Percentiles rank a stretch among this genome's conserved stretches.
Evolutionary conservation across 495 filamentous ascomycete genomes (phyloP).

Genomic region (Clavariopsis aquatica): DNA sequence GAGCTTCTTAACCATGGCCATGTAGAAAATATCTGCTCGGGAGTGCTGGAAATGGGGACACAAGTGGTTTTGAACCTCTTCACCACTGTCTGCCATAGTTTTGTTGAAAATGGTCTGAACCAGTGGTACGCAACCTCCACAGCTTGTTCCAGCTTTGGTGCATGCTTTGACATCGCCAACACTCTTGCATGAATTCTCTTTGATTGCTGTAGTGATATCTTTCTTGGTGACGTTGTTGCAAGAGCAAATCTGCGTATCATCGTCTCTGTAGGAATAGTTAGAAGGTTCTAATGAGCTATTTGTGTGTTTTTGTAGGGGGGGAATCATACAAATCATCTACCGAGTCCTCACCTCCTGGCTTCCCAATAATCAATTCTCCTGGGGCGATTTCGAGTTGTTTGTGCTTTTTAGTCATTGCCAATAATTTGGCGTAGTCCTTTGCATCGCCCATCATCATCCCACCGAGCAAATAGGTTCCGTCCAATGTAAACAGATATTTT

Average conservation of each 20-base stretch:
- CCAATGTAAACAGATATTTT: conserved; percentile 88
- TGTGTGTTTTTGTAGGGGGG: background rate
- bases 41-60: conserved; percentile 86
- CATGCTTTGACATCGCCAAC: conserved; percentile 86
- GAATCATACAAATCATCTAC: conserved; percentile 61
- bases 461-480: conserved; percentile 90
- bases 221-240: conserved; percentile 95
- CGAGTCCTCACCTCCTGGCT: conserved; percentile 71
- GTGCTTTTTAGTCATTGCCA: conserved; percentile 83
- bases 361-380: conserved; percentile 81
- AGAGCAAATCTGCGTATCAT: conserved; percentile 88
- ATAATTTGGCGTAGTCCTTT: conserved; percentile 86
- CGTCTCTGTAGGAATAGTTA: conserved; percentile 53
- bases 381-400: conserved; percentile 81
- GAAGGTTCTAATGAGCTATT: background rate
- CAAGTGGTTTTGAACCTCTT: conserved; percentile 80
- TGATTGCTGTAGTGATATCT: conserved; percentile 71
- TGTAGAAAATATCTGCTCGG: conserved; percentile 85
- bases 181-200: conserved; percentile 78
- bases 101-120: conserved; percentile 90
- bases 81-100: conserved; percentile 83
- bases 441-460: conserved; percentile 99
- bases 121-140: conserved; percentile 89
- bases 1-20: conserved; percentile 78
- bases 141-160: conserved; percentile 92